Conservation (phyloP, 345 rosid species). For the Camelina laxa region DNA sequence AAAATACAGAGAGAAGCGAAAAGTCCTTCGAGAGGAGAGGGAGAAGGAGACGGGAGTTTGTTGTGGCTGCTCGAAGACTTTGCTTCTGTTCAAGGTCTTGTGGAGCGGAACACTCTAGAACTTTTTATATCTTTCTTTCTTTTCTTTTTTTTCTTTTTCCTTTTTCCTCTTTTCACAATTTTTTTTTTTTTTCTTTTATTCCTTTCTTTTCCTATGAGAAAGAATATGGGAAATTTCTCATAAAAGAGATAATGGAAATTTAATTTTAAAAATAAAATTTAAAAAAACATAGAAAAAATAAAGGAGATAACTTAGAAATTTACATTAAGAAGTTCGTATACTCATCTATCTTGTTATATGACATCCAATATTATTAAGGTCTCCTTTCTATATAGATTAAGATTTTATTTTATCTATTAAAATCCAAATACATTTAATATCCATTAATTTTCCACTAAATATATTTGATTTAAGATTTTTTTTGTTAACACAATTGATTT, state of each 20-base stretch:
- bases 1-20: not conserved
- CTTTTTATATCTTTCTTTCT: constrained; percentile 25
- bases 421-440: constrained; percentile 4
- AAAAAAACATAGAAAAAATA: not conserved
- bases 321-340: not conserved
- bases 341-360: not conserved
- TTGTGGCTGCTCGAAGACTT: constrained; percentile 34
- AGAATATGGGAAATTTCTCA: not conserved
- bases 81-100: constrained; percentile 42
- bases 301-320: not conserved
- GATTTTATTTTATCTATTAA: not conserved
- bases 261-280: not conserved
- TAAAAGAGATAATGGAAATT: constrained; percentile 9
- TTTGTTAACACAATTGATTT: not conserved
- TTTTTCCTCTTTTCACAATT: not conserved
- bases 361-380: not conserved
- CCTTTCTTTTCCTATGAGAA: not conserved
- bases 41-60: constrained; percentile 37
- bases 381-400: not conserved
- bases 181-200: constrained; percentile 7
- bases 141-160: not conserved
- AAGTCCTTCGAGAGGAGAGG: not conserved
- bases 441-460: not conserved
- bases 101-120: constrained; percentile 41
- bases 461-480: not conserved